Base-by-base conservation (phyloP, 2,329 filamentous ascomycete species). In the Colletotrichum zoysiae region DNA sequence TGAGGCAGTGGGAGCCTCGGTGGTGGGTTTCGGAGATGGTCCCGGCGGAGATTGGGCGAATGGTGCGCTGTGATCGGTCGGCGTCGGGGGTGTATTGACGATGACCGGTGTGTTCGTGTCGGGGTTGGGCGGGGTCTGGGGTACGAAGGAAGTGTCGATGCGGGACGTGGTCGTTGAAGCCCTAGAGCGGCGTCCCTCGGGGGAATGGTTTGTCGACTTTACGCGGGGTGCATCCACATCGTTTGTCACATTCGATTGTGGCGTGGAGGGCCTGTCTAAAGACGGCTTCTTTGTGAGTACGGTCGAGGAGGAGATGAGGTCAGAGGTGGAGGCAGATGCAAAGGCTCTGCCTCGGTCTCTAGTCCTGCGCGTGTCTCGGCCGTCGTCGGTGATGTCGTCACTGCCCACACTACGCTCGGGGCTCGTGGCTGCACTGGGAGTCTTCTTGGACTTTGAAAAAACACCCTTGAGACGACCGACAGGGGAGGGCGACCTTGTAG, bases 401-500 rank as follows among this genome's bases (percentile, higher is more conserved):
- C 69, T 65, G 61, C 42, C 67, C 58, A 59, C 55, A 46, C 61
- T 71, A 75, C 65, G 76, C 67, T 82, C 81, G 42, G 80, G 81
- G 44, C 77, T 81, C 42, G 84, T 84, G 74, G 84, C 87, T 70
- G 83, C 82, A 73, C 82, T 84, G 35, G 65, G 63, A 73, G 77
- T 82, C 78, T 86, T 89, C 77, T 87, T 90, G 56, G 86, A 84
- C 70, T 84, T 88, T 63, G 60, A 53, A 77, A 96, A 94, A 16
- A 91, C 92, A 78, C 91, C 90, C 79, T 89, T 92, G 73, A 95
- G 84, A 77, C 91, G 93, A 77, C 90, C 89, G 63, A 88, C 90
- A 14, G 93, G 92, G 12, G 94, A 95, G 26, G 88, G 86, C 33
- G 90, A 90, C 71, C 92, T 88, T 75, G 87, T 87, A 57, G 82